phyloP scores from a whole-genome alignment of 2,329 filamentous ascomycete genomes.

The Tricladium varicosporioides region DNA sequence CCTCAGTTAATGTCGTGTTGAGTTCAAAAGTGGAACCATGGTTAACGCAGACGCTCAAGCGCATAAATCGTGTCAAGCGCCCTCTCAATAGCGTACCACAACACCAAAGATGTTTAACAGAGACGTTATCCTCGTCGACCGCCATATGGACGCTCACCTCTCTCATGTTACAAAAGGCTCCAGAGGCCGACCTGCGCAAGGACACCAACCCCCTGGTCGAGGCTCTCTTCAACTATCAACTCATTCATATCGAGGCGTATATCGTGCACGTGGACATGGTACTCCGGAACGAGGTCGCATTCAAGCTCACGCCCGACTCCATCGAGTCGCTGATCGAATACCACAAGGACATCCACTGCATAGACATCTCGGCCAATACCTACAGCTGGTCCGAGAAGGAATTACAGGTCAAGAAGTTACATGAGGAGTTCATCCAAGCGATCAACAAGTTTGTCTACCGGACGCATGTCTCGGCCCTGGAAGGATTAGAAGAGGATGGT shows the following conservation, averaged over 20 bases:
- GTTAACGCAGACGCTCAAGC: constrained; percentile 94
- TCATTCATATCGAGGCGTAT: constrained; percentile 93
- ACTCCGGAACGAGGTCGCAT: constrained; percentile 92
- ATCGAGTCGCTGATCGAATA: constrained; percentile 93
- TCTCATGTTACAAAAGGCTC: constrained; percentile 86
- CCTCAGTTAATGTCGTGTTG: constrained; percentile 91
- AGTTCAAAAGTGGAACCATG: constrained; percentile 91
- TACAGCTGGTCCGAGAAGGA: constrained; percentile 98
- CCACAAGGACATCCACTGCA: constrained; percentile 92
- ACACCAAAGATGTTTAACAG: constrained; percentile 91
- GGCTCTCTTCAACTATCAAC: constrained; percentile 87
- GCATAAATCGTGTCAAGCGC: constrained; percentile 94
- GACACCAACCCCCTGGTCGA: constrained; percentile 82
- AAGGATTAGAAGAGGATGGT: constrained; percentile 95
- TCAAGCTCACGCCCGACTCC: constrained; percentile 92
- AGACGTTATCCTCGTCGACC: constrained; percentile 83
- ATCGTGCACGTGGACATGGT: constrained; percentile 99
- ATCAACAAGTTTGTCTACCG: constrained; percentile 97
- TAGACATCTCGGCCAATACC: constrained; percentile 83
- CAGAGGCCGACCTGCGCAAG: constrained; percentile 78
- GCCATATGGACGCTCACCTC: constrained; percentile 95
- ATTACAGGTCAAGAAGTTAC: constrained; percentile 91
- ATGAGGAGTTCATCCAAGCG: constrained; percentile 93
- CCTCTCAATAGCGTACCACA: constrained; percentile 96
- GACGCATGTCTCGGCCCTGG: constrained; percentile 81